Percentiles rank a stretch among this genome's conserved stretches.
Conservation (phyloP, 345 rosid genomes). For the Atalantia buxifolia region DNA sequence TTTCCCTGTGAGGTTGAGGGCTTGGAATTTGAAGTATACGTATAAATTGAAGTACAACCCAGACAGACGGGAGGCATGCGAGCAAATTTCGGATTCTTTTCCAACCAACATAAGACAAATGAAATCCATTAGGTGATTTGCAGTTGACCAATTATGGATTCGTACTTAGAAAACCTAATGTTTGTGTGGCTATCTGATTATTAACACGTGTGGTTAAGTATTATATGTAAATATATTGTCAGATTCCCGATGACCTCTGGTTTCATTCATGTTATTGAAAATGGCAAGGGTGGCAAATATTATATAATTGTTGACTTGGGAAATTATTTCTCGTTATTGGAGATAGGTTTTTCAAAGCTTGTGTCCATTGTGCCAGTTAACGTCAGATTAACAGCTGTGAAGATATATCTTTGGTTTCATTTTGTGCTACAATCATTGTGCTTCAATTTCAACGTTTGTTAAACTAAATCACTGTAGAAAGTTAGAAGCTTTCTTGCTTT, state of each 20-base stretch:
- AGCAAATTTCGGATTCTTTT: neutral
- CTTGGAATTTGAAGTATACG: neutral
- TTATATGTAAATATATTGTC: neutral
- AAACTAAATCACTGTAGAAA: neutral
- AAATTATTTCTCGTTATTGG: neutral
- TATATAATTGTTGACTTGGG: neutral
- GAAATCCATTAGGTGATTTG: neutral
- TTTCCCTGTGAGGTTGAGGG: neutral
- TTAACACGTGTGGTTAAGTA: slow-evolving; percentile 4
- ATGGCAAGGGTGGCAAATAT: neutral
- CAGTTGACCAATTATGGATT: slow-evolving; percentile 10
- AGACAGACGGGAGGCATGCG: slow-evolving; percentile 2
- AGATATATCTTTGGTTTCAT: neutral
- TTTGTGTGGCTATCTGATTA: neutral
- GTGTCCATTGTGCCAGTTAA: neutral
- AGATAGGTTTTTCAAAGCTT: neutral
- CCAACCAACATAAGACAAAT: neutral
- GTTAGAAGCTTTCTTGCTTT: neutral
- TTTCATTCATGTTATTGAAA: neutral
- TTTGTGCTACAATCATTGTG: neutral
- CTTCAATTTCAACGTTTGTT: neutral
- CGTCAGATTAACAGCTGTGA: neutral
- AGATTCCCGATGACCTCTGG: neutral
- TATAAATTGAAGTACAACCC: neutral
- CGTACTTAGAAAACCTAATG: neutral